Percentiles rank a stretch among this genome's conserved stretches.
These are phyloP conservation scores for Sporothrix inflata DNA, from an alignment of 2,329 filamentous ascomycete species.

Conservation along the genomic window DNA sequence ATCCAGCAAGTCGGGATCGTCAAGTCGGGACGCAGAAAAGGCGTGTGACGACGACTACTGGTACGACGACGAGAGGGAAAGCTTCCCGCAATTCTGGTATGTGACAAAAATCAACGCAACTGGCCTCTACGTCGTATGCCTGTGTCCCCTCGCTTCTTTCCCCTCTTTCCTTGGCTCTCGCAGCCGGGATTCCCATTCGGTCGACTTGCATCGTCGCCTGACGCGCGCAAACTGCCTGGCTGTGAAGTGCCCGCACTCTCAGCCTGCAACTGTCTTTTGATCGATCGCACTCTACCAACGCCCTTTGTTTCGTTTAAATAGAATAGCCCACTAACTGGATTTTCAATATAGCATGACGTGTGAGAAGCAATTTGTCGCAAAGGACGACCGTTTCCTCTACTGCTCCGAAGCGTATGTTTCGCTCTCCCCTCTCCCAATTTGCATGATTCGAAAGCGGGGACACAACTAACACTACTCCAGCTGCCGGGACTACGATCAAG, in stretches of 20 bases:
- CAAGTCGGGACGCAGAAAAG: slow-evolving; percentile 52
- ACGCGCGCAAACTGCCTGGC: slow-evolving; percentile 12
- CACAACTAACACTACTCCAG: slow-evolving; percentile 40
- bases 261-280: too few species aligned
- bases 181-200: not conserved
- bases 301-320: not conserved
- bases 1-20: slow-evolving; percentile 51
- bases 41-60: slow-evolving; percentile 54
- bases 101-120: not conserved
- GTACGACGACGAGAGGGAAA: slow-evolving; percentile 63
- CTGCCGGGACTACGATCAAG: slow-evolving; percentile 59
- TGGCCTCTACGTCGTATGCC: slow-evolving; percentile 42
- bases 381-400: slow-evolving; percentile 61
- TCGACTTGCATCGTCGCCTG: slow-evolving; percentile 1
- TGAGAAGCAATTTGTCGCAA: slow-evolving; percentile 66
- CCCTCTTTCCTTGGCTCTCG: slow-evolving; percentile 12
- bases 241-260: not conserved
- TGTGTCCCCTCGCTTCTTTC: slow-evolving; percentile 23
- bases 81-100: slow-evolving; percentile 68
- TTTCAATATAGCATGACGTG: slow-evolving; percentile 61
- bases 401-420: slow-evolving; percentile 64
- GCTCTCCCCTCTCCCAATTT: not conserved
- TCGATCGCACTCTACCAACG: not conserved
- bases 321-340: slow-evolving; percentile 2
- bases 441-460: not conserved